Evolutionary conservation across 495 filamentous ascomycete genomes (phyloP).

Genomic region (Penicillium herquei): DNA sequence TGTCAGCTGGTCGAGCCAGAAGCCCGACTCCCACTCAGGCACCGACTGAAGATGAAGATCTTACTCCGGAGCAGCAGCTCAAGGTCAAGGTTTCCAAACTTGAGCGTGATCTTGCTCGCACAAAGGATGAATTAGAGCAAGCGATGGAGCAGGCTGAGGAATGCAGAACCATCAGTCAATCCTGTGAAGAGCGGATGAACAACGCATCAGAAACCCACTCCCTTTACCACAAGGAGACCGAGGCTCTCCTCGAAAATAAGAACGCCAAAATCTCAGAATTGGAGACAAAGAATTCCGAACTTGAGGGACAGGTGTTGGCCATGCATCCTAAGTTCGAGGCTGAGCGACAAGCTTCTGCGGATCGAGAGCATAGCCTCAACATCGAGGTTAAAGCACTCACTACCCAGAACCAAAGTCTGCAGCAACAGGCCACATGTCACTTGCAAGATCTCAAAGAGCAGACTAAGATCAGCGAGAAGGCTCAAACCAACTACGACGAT

Average conservation of each 20-base stretch:
- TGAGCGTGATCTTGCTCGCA: conserved; percentile 75
- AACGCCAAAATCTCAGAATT: conserved; percentile 74
- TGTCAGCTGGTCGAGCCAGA: conserved; percentile 41
- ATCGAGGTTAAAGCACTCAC: no score
- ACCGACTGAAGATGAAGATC: conserved; percentile 45
- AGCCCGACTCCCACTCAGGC: conserved; percentile 31
- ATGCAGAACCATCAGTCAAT: conserved; percentile 85
- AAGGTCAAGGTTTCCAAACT: conserved; percentile 78
- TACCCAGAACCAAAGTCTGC: no score
- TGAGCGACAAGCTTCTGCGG: conserved; percentile 26
- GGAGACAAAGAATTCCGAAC: conserved; percentile 44
- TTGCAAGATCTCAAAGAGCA: conserved; percentile 84
- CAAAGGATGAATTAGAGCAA: conserved; percentile 72
- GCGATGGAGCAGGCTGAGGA: conserved; percentile 77
- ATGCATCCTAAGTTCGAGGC: no score
- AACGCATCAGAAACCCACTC: conserved; percentile 77
- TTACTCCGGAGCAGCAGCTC: conserved; percentile 81
- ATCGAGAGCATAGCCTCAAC: conserved; percentile 43
- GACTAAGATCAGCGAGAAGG: conserved; percentile 86
- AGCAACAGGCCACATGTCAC: conserved; percentile 55
- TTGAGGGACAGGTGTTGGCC: no score
- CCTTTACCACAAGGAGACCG: conserved; percentile 82
- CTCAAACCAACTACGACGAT: conserved; percentile 91
- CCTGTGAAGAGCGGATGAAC: conserved; percentile 83
- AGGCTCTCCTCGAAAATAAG: conserved; percentile 68